A percentile compares a stretch with the other conserved stretches of the same genome.
phyloP scores from a whole-genome alignment of 176 grass and related monocot genomes.

The Elaeis guineensis region DNA sequence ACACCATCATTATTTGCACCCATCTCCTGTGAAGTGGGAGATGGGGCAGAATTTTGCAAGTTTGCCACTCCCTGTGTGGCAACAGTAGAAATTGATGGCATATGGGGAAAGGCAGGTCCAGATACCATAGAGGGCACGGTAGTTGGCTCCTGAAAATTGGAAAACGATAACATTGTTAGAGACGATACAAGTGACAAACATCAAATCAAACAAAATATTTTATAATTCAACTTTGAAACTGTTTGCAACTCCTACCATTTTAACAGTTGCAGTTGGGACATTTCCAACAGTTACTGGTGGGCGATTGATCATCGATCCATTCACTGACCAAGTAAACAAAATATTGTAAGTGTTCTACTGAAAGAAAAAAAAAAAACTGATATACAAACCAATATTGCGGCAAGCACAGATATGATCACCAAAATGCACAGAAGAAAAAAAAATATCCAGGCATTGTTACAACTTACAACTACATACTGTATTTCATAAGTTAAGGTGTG shows the following conservation, averaged over 20 bases:
- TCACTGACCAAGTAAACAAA: slow-evolving; percentile 31
- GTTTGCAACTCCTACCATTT: slow-evolving; percentile 40
- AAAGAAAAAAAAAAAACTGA: too few species aligned
- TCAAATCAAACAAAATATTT: neutral
- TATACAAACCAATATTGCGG: too few species aligned
- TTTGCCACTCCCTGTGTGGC: slow-evolving; percentile 51
- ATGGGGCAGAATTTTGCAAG: slow-evolving; percentile 65
- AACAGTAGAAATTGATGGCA: slow-evolving; percentile 45
- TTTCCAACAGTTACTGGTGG: slow-evolving; percentile 39
- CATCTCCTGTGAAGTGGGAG: slow-evolving; percentile 73
- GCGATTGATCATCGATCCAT: slow-evolving; percentile 36
- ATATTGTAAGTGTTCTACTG: neutral
- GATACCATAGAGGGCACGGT: slow-evolving; percentile 32
- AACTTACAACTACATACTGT: too few species aligned
- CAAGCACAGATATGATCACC: too few species aligned
- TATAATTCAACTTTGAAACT: neutral
- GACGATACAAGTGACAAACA: neutral
- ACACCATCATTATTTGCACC: slow-evolving; percentile 52
- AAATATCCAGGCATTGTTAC: too few species aligned
- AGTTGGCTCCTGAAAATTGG: slow-evolving; percentile 33
- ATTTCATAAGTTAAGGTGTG: too few species aligned
- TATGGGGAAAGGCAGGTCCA: slow-evolving; percentile 45
- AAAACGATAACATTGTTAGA: slow-evolving; percentile 3
- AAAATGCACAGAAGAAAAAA: too few species aligned
- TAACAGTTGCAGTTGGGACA: slow-evolving; percentile 41